Evolutionary conservation across 441 rosid species (phyloP), one percentile per base, ranked within the genome.

Genomic region (Brassica balearica): DNA sequence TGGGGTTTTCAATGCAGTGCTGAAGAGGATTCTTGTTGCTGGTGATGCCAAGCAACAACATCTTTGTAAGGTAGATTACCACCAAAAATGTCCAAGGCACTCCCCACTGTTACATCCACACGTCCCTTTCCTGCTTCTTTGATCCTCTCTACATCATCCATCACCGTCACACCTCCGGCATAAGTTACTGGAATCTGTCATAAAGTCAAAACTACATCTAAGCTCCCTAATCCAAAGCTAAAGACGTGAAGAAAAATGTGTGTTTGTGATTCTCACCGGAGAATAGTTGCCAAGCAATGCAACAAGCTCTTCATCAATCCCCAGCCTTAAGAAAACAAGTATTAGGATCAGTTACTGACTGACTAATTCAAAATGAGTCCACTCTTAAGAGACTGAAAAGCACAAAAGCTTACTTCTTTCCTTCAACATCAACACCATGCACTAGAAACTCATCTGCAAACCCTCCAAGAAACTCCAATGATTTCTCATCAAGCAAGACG

Each of bases 231-330:
- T 63, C 41, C 11, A 7, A 29, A 41, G 8, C 65, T 63, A 56
- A 19, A 46, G 0, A 36, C 2, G n/a, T n/a, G n/a, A n/a, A n/a
- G n/a, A n/a, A n/a, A n/a, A 65, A 59, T 41, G 62, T 10, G 2
- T 22, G 9, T 46, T 70, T 66, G 9, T 46, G 68, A 60, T n/a
- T n/a, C 94, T 78, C 60, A 93, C 99, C 79, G 89, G 96, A 48
- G 93, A 93, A 79, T 85, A 76, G 79, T 58, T 82, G 58, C 98
- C 98, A 64, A 96, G 95, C 86, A 96, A 84, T 75, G 85, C 86
- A 74, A 96, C 98, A 38, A 96, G 97, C 85, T 93, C 97, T 82
- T 92, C 97, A 76, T 96, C 98, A 68, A 96, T 96, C 81, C 99
- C 97, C 53, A 96, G 82, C 93, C 98, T 96, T 85, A 34, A 8